Evolutionary conservation across 2,329 filamentous ascomycete species (phyloP).

Genomic region (Colletotrichum noveboracense): DNA sequence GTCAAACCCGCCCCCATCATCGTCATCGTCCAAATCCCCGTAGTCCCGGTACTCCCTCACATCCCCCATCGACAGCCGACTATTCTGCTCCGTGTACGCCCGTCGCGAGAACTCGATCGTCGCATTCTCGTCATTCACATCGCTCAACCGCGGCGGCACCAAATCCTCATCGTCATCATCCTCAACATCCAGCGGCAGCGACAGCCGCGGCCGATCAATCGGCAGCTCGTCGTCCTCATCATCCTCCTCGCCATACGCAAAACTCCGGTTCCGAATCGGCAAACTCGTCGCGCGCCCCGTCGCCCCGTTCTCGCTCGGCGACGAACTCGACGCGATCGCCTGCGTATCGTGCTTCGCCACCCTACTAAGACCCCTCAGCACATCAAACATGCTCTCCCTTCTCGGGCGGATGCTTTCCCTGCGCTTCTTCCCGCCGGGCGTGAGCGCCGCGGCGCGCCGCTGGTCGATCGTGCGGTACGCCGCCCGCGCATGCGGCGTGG

Average conservation of each 20-base stretch:
- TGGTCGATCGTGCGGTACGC: constrained; percentile 63
- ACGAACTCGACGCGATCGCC: constrained; percentile 54
- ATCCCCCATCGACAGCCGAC: constrained; percentile 56
- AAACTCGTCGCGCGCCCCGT: constrained; percentile 10
- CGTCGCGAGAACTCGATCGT: constrained; percentile 65
- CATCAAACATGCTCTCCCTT: constrained; percentile 60
- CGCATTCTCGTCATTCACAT: constrained; percentile 59
- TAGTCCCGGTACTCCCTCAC: constrained; percentile 57
- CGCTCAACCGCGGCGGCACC: constrained; percentile 57
- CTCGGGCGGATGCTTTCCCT: constrained; percentile 62
- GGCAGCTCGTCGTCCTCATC: constrained; percentile 51
- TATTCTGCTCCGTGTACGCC: constrained; percentile 50
- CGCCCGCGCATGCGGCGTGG: constrained; percentile 67
- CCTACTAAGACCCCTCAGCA: constrained; percentile 59
- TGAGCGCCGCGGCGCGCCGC: constrained; percentile 64
- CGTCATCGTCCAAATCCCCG: constrained; percentile 44
- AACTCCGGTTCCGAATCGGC: constrained; percentile 25
- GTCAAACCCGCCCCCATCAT: constrained; percentile 56
- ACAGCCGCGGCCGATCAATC: constrained; percentile 58
- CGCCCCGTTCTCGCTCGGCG: constrained; percentile 31
- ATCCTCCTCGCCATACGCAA: constrained; percentile 26
- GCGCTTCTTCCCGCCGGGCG: constrained; percentile 59
- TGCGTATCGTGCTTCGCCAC: constrained; percentile 56
- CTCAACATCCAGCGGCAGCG: constrained; percentile 53
- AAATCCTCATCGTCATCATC: constrained; percentile 52